Percentiles rank a stretch among this genome's conserved stretches.
Evolutionary conservation across 306 rosid genomes (phyloP).

Genomic region (Rubus parviflorus): DNA sequence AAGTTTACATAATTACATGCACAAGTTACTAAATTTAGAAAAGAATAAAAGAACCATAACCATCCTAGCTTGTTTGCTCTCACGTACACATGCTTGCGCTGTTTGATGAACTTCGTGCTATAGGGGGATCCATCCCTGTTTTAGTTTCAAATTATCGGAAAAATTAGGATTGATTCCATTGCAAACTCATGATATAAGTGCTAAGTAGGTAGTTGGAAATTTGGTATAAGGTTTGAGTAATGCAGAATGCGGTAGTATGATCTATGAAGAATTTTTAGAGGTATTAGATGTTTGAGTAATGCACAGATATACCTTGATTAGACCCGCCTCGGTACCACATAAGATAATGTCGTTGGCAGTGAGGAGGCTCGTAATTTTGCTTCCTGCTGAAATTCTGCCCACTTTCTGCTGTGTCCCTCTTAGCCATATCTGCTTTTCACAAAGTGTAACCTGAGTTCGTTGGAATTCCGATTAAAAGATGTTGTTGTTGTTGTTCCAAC

Average conservation of each 20-base stretch:
- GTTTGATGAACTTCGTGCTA: slow-evolving; percentile 29
- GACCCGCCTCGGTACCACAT: slow-evolving; percentile 73
- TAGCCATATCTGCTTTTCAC: slow-evolving; percentile 64
- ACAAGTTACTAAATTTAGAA: background rate
- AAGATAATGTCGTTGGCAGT: slow-evolving; percentile 69
- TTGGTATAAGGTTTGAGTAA: background rate
- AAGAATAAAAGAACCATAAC: background rate
- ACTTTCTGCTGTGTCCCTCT: slow-evolving; percentile 57
- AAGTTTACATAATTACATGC: background rate
- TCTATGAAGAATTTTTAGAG: background rate
- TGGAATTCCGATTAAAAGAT: background rate
- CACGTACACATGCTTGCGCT: background rate
- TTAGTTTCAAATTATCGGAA: slow-evolving; percentile 15
- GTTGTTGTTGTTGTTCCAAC: background rate
- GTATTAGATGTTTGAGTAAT: background rate
- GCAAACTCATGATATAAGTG: background rate
- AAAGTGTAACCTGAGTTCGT: background rate
- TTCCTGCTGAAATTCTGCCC: slow-evolving; percentile 83
- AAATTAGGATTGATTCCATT: slow-evolving; percentile 9
- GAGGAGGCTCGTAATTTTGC: slow-evolving; percentile 66
- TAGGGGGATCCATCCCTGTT: slow-evolving; percentile 85
- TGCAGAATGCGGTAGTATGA: background rate
- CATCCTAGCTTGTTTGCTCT: background rate
- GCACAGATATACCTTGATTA: slow-evolving; percentile 60
- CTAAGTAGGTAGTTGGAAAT: background rate